Conservation (phyloP, 2,329 filamentous ascomycete species). For the Sporothrix brunneoviolacea region DNA sequence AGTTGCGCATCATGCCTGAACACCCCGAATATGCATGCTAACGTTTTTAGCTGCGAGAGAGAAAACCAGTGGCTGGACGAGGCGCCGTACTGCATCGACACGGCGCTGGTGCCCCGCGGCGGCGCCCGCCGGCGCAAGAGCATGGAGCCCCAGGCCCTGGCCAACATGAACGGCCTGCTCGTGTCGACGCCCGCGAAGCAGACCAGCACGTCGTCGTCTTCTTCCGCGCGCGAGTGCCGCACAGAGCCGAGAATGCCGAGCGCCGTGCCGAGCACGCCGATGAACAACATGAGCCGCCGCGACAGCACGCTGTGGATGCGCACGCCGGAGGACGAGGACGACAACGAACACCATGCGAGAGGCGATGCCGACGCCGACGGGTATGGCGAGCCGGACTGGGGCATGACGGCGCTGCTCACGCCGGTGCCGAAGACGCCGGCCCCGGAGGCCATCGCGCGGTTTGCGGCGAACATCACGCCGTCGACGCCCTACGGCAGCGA, state of each 20-base stretch:
- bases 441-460: conserved; percentile 47
- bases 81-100: conserved; percentile 61
- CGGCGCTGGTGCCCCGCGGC: conserved; percentile 59
- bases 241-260: conserved; percentile 41
- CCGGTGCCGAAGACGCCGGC: conserved; percentile 54
- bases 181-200: conserved; percentile 36
- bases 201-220: conserved; percentile 26
- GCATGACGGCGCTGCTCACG: conserved; percentile 36
- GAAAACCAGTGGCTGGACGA: conserved; percentile 74
- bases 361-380: conserved; percentile 24
- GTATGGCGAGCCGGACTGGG: conserved; percentile 28
- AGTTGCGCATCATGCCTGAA: too few relatives aligned
- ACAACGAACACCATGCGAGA: too few relatives aligned
- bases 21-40: too few relatives aligned
- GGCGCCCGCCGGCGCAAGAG: conserved; percentile 68
- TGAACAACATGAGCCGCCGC: conserved; percentile 41
- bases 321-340: conserved; percentile 39
- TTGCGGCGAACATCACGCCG: conserved; percentile 42
- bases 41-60: conserved; percentile 69
- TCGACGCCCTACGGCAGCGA: conserved; percentile 36
- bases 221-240: conserved; percentile 28
- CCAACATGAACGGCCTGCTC: conserved; percentile 61
- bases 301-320: conserved; percentile 50
- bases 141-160: conserved; percentile 68
- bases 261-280: conserved; percentile 22